Conservation (phyloP, 2,329 filamentous ascomycete species). For the Colletotrichum sp. region DNA sequence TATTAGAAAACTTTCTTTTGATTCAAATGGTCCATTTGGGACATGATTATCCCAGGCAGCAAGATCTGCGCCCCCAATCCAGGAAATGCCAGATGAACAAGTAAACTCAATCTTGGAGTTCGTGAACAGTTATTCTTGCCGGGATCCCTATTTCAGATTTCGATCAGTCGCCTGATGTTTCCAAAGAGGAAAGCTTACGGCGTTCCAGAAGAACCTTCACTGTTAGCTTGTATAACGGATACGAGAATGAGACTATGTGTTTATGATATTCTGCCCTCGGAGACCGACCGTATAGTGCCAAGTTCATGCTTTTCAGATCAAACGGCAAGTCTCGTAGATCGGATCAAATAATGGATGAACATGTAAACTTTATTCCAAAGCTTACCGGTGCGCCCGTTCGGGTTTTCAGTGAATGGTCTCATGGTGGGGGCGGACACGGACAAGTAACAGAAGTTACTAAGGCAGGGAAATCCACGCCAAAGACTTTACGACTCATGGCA, state of each 20-base stretch:
- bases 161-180: not conserved
- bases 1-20: not conserved
- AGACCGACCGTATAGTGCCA: not conserved
- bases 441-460: not conserved
- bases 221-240: not conserved
- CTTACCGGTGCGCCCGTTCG: not conserved
- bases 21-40: not conserved
- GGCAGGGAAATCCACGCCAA: not conserved
- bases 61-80: not conserved
- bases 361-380: not conserved
- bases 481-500: not conserved
- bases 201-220: not conserved
- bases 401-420: not conserved
- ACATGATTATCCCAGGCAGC: not conserved
- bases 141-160: not conserved
- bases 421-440: not conserved
- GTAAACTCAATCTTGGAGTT: not conserved
- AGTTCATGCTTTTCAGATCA: not conserved
- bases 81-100: not conserved
- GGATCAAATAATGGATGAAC: not conserved
- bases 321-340: not conserved
- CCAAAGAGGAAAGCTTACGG: accelerated
- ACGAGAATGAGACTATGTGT: not conserved
- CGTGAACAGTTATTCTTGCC: accelerated
- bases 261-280: not conserved